Conservation (phyloP, 768 basidiomycete genomes). For the Leccinum aurantiacum region DNA sequence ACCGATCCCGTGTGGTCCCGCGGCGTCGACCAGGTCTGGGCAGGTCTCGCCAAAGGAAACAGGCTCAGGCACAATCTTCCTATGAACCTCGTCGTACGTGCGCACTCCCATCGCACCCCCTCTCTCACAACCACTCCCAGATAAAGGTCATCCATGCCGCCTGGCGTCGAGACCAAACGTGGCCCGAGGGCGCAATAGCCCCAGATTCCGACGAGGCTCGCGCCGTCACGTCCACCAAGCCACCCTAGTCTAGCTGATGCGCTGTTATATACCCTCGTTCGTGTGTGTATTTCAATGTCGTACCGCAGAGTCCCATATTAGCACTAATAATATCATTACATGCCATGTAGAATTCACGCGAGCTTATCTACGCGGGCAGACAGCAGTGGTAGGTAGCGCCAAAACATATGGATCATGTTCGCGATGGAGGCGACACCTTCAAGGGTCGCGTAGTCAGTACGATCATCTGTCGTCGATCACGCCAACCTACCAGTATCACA, state of each 20-base stretch:
- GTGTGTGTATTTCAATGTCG: constrained; percentile 7
- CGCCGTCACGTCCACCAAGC: constrained; percentile 1
- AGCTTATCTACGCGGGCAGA: constrained; percentile 34
- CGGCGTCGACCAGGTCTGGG: constrained; percentile 63
- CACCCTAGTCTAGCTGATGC: constrained; percentile 2
- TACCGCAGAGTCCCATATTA: background rate
- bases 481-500: constrained; percentile 78
- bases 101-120: background rate
- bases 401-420: constrained; percentile 44
- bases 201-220: constrained; percentile 60
- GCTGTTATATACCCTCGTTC: background rate
- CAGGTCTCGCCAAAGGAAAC: constrained; percentile 56
- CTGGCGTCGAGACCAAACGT: constrained; percentile 76
- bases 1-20: constrained; percentile 55
- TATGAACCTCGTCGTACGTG: constrained; percentile 59
- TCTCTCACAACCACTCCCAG: constrained; percentile 37
- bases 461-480: background rate
- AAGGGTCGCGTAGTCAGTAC: constrained; percentile 17
- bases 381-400: constrained; percentile 2
- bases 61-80: constrained; percentile 62
- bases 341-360: constrained; percentile 5
- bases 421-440: constrained; percentile 80
- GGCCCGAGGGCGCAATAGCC: constrained; percentile 63
- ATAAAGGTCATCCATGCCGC: constrained; percentile 71
- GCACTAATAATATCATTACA: constrained; percentile 12